These are phyloP conservation scores for Geotrichum reessii DNA, from an alignment of 1,139 yeast species.

Conservation along the genomic window DNA sequence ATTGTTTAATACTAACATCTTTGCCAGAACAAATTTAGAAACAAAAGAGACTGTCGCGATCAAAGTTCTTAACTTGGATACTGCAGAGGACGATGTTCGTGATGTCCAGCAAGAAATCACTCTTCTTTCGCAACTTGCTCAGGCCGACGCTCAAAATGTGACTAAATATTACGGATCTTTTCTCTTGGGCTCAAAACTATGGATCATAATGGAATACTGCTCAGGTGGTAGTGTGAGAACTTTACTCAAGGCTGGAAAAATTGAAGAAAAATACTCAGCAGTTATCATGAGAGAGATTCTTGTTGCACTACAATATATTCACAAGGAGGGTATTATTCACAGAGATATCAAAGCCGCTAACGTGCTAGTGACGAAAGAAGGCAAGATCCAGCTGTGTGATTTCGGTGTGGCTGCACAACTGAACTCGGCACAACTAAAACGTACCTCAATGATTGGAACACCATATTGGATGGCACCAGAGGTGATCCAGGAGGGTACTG, in stretches of 20 bases:
- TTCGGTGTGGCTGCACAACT: constrained; percentile 97
- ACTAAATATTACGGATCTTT: constrained; percentile 89
- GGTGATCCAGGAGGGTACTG: constrained; percentile 88
- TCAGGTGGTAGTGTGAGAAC: constrained; percentile 95
- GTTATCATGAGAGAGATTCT: constrained; percentile 77
- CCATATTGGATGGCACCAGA: constrained; percentile 99
- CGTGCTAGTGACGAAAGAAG: constrained; percentile 81
- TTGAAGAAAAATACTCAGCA: constrained; percentile 79
- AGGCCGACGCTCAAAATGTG: constrained; percentile 68
- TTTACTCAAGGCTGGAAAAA: constrained; percentile 75
- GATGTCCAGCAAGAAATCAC: constrained; percentile 94
- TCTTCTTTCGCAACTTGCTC: constrained; percentile 73
- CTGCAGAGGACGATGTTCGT: constrained; percentile 87
- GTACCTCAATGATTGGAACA: constrained; percentile 97
- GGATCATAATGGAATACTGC: constrained; percentile 98
- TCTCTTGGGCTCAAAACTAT: constrained; percentile 75
- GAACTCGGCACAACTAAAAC: constrained; percentile 65
- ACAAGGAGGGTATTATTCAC: constrained; percentile 85
- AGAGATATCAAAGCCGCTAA: constrained; percentile 96
- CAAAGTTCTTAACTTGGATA: constrained; percentile 85
- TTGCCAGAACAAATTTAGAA: constrained; percentile 42
- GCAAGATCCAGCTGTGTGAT: constrained; percentile 87
- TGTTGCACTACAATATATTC: constrained; percentile 74
- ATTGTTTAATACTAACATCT: too few relatives aligned
- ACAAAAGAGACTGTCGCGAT: constrained; percentile 83